Conservation (phyloP, 1,284 basidiomycete genomes). For the Cystobasidiaceae sp. region DNA sequence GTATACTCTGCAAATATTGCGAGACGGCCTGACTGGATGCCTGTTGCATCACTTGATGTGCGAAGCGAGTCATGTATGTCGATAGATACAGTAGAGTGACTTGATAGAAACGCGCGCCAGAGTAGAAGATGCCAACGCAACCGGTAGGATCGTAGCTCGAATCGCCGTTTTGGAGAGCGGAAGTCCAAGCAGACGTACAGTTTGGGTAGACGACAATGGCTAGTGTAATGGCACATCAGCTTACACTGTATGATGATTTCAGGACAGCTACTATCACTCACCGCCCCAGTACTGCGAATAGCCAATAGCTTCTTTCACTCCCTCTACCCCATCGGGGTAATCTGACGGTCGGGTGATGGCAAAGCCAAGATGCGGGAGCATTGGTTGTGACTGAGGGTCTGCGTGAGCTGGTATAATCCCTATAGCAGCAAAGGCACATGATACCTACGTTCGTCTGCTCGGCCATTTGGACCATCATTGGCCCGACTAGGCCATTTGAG, state of each 20-base stretch:
- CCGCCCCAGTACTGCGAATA: conserved; percentile 36
- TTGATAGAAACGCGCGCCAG: conserved; percentile 45
- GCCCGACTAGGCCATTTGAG: conserved; percentile 20
- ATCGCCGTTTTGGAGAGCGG: conserved; percentile 40
- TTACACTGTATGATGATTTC: background rate
- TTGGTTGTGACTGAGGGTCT: conserved; percentile 4
- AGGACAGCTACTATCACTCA: too few relatives aligned
- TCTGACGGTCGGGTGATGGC: conserved; percentile 36
- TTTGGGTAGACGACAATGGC: conserved; percentile 38
- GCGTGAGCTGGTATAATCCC: background rate
- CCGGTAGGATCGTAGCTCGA: conserved; percentile 44
- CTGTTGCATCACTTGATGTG: background rate
- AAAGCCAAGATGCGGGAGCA: conserved; percentile 41
- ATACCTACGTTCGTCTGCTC: conserved; percentile 14
- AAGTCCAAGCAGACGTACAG: conserved; percentile 37
- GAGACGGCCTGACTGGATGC: conserved; percentile 19
- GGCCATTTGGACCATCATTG: conserved; percentile 17
- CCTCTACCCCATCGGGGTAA: conserved; percentile 41
- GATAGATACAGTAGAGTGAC: conserved; percentile 43
- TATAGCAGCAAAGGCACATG: too few relatives aligned
- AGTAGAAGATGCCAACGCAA: conserved; percentile 43
- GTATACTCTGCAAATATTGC: background rate
- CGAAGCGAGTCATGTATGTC: conserved; percentile 35
- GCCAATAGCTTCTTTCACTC: conserved; percentile 40
- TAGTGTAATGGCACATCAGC: background rate